phyloP scores from a whole-genome alignment of 192 early-diverging fungal species.

The Coemansia sp. region DNA sequence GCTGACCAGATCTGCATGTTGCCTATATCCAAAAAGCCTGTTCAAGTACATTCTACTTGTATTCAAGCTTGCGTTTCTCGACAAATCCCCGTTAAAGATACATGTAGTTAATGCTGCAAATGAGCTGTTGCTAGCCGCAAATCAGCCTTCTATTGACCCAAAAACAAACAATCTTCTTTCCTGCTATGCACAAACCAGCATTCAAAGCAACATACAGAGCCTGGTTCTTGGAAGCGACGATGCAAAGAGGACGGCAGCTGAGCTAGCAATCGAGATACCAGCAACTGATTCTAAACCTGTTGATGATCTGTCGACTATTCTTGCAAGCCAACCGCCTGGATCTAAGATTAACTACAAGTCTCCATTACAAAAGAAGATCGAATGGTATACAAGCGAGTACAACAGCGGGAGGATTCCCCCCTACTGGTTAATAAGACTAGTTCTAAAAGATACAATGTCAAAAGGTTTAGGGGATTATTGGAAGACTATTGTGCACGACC shows the following conservation, averaged over 20 bases:
- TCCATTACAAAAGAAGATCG: constrained; percentile 17
- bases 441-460: constrained; percentile 20
- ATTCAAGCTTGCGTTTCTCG: constrained; percentile 20
- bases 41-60: constrained; percentile 14
- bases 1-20: not conserved
- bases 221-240: not conserved
- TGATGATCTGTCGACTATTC: not conserved
- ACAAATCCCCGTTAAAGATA: not conserved
- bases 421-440: not conserved
- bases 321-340: not conserved
- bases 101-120: constrained; percentile 12
- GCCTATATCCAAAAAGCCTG: not conserved
- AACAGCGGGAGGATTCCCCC: constrained; percentile 13
- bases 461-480: constrained; percentile 16
- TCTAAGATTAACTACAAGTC: not conserved
- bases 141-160: constrained; percentile 14
- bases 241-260: not conserved
- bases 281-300: not conserved
- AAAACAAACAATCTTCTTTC: constrained; percentile 17
- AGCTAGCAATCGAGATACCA: not conserved
- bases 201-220: not conserved
- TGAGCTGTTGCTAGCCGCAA: not conserved
- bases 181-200: not conserved
- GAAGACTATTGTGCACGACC: constrained; percentile 29
- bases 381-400: constrained; percentile 26